Evolutionary conservation across 2,329 filamentous ascomycete genomes (phyloP), one percentile per base, ranked within the genome.

Genomic region (Exophiala sideris): DNA sequence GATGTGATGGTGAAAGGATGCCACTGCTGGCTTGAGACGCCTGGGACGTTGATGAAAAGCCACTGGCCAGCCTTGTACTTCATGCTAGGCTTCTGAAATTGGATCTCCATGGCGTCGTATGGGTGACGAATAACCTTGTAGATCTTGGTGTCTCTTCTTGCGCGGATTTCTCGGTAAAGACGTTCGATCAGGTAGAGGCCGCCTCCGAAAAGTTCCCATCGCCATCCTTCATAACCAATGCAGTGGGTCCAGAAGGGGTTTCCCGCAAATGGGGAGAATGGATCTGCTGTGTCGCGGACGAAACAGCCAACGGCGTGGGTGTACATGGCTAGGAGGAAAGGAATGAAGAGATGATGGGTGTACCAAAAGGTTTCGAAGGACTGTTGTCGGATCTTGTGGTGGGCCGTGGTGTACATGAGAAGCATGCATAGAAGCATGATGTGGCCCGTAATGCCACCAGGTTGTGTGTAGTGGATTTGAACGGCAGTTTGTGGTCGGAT

Each of bases 361-460:
- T 99, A 99, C 94, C 94, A 99, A 71, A 99, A 99, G 0, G 92
- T 95, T 75, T 99, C 94, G 68, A 91, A 99, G 0, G 90, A 95
- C 70, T 99, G 94, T 70, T 97, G 92, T 50, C 94, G 88, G 62
- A 99, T 97, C 62, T 89, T 88, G 65, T 87, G 82, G 68, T 99
- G 94, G 2, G 94, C 88, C 0, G 91, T 96, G 1, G 94, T 99
- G 75, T 95, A 99, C 80, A 99, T 99, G 59, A 99, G 76, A 59
- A 99, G 76, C 94, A 99, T 99, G 80, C 91, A 97, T n/a, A 99
- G 79, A 21, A 97, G 82, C 94, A 99, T 99, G 59, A 96, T 82
- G 72, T 99, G 94, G 5, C 94, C 94, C 2, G 94, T 99, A 59
- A 97, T 88, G 57, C 94, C 94, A 66, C 90, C 91, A 46, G 91